phyloP scores from a whole-genome alignment of 352 stramenopile genomes.

The Saprolegnia diclina region DNA sequence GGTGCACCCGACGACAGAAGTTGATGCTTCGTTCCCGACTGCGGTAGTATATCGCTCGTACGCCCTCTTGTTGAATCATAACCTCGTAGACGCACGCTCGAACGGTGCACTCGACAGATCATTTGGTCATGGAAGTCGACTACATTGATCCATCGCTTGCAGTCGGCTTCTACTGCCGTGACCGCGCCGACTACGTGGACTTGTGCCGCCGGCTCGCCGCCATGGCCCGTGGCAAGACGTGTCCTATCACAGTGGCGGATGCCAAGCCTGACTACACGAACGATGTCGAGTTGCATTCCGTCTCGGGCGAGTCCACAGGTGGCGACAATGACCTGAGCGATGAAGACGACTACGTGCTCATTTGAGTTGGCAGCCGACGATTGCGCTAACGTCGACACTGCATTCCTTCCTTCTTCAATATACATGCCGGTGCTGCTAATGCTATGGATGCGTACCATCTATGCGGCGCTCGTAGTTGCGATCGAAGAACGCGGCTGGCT shows the following conservation, averaged over 20 bases:
- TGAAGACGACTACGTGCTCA: slow-evolving; percentile 70
- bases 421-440: neutral
- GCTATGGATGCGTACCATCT: neutral
- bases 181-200: slow-evolving; percentile 61
- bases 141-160: slow-evolving; percentile 92
- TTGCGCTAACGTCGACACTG: neutral
- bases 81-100: slow-evolving; percentile 47
- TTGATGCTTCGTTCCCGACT: slow-evolving; percentile 28
- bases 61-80: slow-evolving; percentile 30
- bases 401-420: slow-evolving; percentile 7
- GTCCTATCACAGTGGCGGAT: slow-evolving; percentile 57
- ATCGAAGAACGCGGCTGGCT: neutral
- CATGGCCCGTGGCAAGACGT: slow-evolving; percentile 46
- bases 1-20: slow-evolving; percentile 33
- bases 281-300: slow-evolving; percentile 49
- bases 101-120: slow-evolving; percentile 47
- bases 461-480: neutral
- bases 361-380: slow-evolving; percentile 33
- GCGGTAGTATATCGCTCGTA: neutral
- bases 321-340: slow-evolving; percentile 32
- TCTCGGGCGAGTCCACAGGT: slow-evolving; percentile 52
- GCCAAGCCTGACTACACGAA: slow-evolving; percentile 50
- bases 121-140: slow-evolving; percentile 74
- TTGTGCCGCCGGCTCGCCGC: slow-evolving; percentile 46
- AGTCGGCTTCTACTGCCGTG: slow-evolving; percentile 89